These are phyloP conservation scores for Gracilariopsis chorda DNA, from an alignment of 23 red algal species.

Conservation along the genomic window DNA sequence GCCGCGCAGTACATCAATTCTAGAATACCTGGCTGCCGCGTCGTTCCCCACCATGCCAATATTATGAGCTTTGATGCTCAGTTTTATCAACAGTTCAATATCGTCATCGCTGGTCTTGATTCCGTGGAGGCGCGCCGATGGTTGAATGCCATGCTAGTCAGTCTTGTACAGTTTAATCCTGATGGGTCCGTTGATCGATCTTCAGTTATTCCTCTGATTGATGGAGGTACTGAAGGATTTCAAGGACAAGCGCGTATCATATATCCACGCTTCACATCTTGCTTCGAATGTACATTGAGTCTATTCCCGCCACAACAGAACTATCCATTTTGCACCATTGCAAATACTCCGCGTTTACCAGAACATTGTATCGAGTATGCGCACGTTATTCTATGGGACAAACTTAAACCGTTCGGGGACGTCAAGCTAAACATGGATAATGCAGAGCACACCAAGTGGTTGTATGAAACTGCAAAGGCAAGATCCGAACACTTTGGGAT, in stretches of 20 bases:
- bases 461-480: conserved; percentile 65
- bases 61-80: conserved; percentile 61
- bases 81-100: conserved; percentile 88
- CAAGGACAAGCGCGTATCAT: conserved; percentile 91
- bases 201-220: conserved; percentile 82
- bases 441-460: conserved; percentile 85
- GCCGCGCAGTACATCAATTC: conserved; percentile 69
- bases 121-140: conserved; percentile 95
- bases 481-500: conserved; percentile 90
- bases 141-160: conserved; percentile 80
- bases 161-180: conserved; percentile 54
- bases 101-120: conserved; percentile 93
- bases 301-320: conserved; percentile 69
- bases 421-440: conserved; percentile 80
- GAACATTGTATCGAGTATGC: conserved; percentile 99
- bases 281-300: conserved; percentile 91
- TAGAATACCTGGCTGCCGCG: conserved; percentile 45
- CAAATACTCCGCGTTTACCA: conserved; percentile 86
- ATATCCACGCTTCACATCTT: conserved; percentile 70
- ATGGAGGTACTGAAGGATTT: conserved; percentile 95
- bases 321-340: conserved; percentile 91
- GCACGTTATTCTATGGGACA: conserved; percentile 75
- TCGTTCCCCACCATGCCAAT: conserved; percentile 71
- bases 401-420: conserved; percentile 65
- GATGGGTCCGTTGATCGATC: conserved; percentile 47